Evolutionary conservation across 73 alveolate genomes (phyloP).

Genomic region (Symbiodinium natans): DNA sequence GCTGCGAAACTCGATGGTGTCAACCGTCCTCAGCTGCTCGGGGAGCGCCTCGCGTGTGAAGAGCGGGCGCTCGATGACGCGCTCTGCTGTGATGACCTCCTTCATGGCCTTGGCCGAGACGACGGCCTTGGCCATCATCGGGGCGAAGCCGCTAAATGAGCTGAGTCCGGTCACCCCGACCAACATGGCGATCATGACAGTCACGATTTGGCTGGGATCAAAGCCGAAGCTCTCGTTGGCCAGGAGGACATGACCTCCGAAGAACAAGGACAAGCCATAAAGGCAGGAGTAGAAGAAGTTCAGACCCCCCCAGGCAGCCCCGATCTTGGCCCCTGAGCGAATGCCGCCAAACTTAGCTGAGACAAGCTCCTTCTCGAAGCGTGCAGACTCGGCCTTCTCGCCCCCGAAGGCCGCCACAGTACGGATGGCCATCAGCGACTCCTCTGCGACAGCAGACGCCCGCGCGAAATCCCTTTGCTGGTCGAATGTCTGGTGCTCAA

Average conservation of each 20-base stretch:
- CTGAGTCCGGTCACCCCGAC: conserved; percentile 63
- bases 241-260: conserved; percentile 67
- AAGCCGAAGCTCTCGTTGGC: neutral
- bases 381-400: neutral
- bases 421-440: conserved; percentile 92
- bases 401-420: conserved; percentile 85
- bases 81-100: neutral
- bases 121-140: conserved; percentile 45
- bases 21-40: neutral
- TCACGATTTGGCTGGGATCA: neutral
- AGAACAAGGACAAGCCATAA: conserved; percentile 22
- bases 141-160: conserved; percentile 71
- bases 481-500: neutral
- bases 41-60: neutral
- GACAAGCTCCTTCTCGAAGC: conserved; percentile 40
- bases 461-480: conserved; percentile 58
- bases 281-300: neutral
- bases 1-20: conserved; percentile 44
- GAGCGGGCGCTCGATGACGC: conserved; percentile 7
- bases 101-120: conserved; percentile 53
- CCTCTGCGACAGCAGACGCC: conserved; percentile 86
- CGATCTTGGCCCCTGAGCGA: conserved; percentile 67
- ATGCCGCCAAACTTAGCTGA: conserved; percentile 38
- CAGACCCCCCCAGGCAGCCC: conserved; percentile 55
- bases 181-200: neutral